Evolutionary conservation across 371 early-diverging fungal species (phyloP), one percentile per base, ranked within the genome.

Genomic region (Circinella umbellata): DNA sequence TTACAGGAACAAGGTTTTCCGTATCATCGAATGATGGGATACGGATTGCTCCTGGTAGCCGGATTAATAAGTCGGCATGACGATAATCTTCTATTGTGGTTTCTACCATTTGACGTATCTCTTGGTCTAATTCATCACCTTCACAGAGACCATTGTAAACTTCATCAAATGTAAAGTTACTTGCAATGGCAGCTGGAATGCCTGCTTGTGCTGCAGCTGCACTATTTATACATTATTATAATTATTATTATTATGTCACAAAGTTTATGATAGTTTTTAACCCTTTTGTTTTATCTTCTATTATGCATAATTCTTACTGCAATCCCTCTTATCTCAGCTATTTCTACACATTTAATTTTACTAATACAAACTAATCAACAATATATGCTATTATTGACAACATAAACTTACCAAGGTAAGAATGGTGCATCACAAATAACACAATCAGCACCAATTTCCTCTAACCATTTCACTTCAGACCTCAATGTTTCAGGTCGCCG

Each of bases 101-200:
- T 9, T 80, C 67, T 47, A 88, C 84, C 76, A 87, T 73, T 4
- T 75, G 63, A 13, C 76, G 71, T 35, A 87, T 88, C 55, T 88
- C 85, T 53, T 84, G 69, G 68, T 87, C 84, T 38, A 85, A 61
- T 1, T 69, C 75, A 63, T 90, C 90, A 4, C 87, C 86, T 62
- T 87, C 88, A 20, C 87, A 78, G n/a, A 88, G 71, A 36, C 85
- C 88, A 0, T 79, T 80, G 66, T 90, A 91, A 0, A 93, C 91
- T 69, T 90, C 89, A 51, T 93, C 93, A 74, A 92, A 93, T 1
- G 92, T 89, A 64, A 93, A 93, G 67, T 93, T 93, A 39, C 91
- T 89, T n/a, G 91, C 86, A 51, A 91, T 77, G 36, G 87, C 83
- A 10, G 90, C 85, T 3, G 91, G 92, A 27, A 93, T 86, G 14